Conservation (phyloP, 2,329 filamentous ascomycete species). For the Juglanconis sp. region DNA sequence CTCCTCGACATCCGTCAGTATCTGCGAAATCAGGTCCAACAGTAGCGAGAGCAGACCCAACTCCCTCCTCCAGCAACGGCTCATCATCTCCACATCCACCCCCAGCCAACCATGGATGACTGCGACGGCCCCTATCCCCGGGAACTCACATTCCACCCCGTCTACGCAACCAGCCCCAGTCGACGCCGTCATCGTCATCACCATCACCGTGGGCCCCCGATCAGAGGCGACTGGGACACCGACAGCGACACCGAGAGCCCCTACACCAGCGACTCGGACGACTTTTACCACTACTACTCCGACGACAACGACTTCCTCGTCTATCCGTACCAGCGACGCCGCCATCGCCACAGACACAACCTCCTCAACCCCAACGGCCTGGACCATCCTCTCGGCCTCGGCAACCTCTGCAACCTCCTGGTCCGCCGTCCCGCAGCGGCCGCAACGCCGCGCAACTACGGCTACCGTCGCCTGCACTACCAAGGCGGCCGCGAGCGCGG, state of each 20-base stretch:
- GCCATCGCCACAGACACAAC: neutral
- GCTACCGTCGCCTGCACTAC: conserved; percentile 12
- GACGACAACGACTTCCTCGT: neutral
- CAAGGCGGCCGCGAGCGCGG: conserved; percentile 4
- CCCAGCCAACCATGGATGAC: neutral
- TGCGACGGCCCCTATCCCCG: neutral
- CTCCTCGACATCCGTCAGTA: too few species aligned
- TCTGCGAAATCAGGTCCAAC: too few species aligned
- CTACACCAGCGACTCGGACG: neutral
- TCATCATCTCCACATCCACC: neutral
- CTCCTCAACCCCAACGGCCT: neutral
- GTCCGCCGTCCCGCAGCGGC: neutral
- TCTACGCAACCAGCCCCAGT: neutral
- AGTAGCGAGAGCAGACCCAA: too few species aligned
- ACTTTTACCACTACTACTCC: neutral
- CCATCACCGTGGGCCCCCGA: neutral
- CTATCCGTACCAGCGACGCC: neutral
- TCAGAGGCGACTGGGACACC: neutral
- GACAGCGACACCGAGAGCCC: neutral
- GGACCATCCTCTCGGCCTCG: neutral
- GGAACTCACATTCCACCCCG: too few species aligned
- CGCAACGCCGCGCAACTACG: neutral
- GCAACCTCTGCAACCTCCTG: neutral
- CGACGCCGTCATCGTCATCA: neutral
- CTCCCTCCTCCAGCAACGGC: neutral